Evolutionary conservation across 1,284 basidiomycete species (phyloP), one percentile per base, ranked within the genome.

Genomic region (Apiotrichum siamense): DNA sequence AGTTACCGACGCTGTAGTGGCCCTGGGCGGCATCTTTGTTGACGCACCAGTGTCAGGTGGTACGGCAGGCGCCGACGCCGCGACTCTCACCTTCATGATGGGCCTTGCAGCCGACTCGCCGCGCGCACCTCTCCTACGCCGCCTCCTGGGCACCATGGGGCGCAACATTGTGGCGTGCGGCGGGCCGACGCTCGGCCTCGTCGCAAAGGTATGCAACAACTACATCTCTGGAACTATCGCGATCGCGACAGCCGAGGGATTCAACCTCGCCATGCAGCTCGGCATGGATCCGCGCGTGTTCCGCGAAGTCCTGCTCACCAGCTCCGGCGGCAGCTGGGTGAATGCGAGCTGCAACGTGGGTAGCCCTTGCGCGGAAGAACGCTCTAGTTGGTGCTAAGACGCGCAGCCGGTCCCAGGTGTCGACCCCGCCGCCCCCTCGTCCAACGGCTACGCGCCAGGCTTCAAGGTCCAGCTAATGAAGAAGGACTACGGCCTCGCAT

Each of bases 151-250:
- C 13, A 31, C 35, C 4, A 53, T 53, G 52, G 52, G 52, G 21
- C 37, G 24, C 17, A 53, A 53, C 36, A 7, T 53, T 7, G 43
- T 53, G 23, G 35, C 40, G 17, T 53, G 52, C 15, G 52, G 52
- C 4, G 52, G 52, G 3, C 47, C 52, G 11, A 49, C 52, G 23
- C 29, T 49, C 7, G 52, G 52, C 4, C 29, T 53, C 12, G 52
- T 33, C 11, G 38, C 42, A 27, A 53, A 53, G 31, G 25, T 49
- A 10, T 48, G 46, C 42, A 53, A 53, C 52, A 53, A 53, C 43
- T 53, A 53, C 26, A 47, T 53, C 42, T 49, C 47, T 17, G 52
- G 52, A 5, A 53, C 46, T n/a, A 49, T 53, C 27, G 52, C 52
- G 7, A 48, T 53, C 21, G 52, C 52, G 24, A 53, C 52, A 15